Evolutionary conservation across 1,284 basidiomycete species (phyloP).

Genomic region (Chiua sp.): DNA sequence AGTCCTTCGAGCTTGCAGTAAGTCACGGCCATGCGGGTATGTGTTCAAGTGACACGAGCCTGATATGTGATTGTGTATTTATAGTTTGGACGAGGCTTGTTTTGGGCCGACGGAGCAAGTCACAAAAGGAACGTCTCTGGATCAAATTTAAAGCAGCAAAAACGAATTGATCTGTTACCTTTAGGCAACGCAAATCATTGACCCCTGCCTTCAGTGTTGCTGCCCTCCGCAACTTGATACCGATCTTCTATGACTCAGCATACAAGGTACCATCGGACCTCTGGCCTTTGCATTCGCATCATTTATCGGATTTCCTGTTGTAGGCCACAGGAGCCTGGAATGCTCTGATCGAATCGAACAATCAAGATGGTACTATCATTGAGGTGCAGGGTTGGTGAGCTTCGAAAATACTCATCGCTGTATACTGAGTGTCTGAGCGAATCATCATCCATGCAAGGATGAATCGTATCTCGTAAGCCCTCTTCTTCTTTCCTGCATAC

Average conservation of each 20-base stretch:
- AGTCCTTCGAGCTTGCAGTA: conserved; percentile 50
- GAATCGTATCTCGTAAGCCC: conserved; percentile 51
- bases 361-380: conserved; percentile 40
- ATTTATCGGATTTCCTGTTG: background rate
- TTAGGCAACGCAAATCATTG: conserved; percentile 43
- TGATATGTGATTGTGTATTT: background rate
- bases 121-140: conserved; percentile 8
- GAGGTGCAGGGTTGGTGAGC: conserved; percentile 51
- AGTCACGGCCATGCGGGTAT: background rate
- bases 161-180: background rate
- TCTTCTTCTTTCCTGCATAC: background rate
- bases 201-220: conserved; percentile 10
- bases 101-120: conserved; percentile 21
- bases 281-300: background rate
- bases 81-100: conserved; percentile 25
- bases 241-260: conserved; percentile 42
- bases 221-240: conserved; percentile 18
- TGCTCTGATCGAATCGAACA: conserved; percentile 43
- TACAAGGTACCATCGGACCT: conserved; percentile 43
- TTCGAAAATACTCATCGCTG: background rate
- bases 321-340: conserved; percentile 58
- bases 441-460: conserved; percentile 39
- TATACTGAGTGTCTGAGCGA: background rate
- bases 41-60: background rate
- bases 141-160: background rate